Evolutionary conservation across 2,329 filamentous ascomycete genomes (phyloP), one percentile per base, ranked within the genome.

Genomic region (Microcyclospora tardicrescens): DNA sequence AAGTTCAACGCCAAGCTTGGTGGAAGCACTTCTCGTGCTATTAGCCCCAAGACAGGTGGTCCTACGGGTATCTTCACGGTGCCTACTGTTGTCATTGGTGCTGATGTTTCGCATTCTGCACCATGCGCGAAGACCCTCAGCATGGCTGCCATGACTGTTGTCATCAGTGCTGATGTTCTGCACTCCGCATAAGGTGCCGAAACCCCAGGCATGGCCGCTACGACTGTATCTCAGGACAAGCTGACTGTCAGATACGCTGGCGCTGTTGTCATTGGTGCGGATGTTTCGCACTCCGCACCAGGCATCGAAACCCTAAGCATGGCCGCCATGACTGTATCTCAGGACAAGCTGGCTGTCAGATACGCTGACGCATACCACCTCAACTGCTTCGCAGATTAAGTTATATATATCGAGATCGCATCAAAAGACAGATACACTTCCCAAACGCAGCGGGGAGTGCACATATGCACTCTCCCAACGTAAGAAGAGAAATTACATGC

Each of bases 1-100:
- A 98, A 98, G 66, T 77, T 98, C 48, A 96, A 98, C 52, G 82
- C 84, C 3, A 98, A 98, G 66, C 72, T 98, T 2, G 91, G 91
- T 11, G 91, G 91, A 5, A 72, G 75, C 0, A 95, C 85, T 1
- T 78, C 64, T 43, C 61, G 67, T 36, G 68, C 66, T 2, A 51
- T 68, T 52, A 53, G 61, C 10, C 33, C 61, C 15, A 54, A 60
- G 36, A 54, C 59, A 35, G 50, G 46, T 24, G 48, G 51, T 12
- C 39, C 50, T 0, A 52, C 41, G 13, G 60, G 60, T 11, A 48
- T 55, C 41, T 59, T 62, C 44, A 54, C 56, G 1, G 56, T 54
- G 0, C 72, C 77, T 0, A 91, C 85, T 0, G 81, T 94, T 71
- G 77, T 95, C 35, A 80, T 98, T 42, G 91, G 89, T 15, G 81